phyloP scores from a whole-genome alignment of 2,329 filamentous ascomycete species.

The Orbilia brochopaga region DNA sequence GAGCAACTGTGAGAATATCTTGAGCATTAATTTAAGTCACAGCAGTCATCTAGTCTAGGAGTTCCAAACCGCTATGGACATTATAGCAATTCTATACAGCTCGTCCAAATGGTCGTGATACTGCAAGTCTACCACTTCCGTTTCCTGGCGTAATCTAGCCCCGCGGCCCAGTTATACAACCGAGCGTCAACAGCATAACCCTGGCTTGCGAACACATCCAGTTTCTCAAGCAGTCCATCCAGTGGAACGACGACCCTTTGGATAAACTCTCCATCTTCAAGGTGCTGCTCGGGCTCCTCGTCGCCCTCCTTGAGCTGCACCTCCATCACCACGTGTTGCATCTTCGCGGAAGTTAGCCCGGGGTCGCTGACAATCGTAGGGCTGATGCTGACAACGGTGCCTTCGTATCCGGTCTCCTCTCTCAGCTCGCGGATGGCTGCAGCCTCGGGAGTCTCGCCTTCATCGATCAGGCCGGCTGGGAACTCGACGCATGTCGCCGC shows the following conservation, averaged over 20 bases:
- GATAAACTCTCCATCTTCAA: conserved; percentile 69
- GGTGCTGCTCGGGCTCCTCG: conserved; percentile 65
- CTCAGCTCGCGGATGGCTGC: conserved; percentile 67
- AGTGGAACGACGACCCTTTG: conserved; percentile 67
- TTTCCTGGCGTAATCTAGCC: conserved; percentile 62
- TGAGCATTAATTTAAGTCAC: no score
- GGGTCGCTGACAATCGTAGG: conserved; percentile 72
- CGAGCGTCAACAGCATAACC: conserved; percentile 66
- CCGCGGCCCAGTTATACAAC: conserved; percentile 68
- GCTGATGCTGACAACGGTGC: conserved; percentile 64
- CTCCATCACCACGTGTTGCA: conserved; percentile 68
- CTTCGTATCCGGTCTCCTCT: conserved; percentile 70
- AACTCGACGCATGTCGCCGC: conserved; percentile 67
- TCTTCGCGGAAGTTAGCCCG: conserved; percentile 67
- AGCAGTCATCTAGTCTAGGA: no score
- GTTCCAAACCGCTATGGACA: no score
- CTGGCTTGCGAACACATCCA: conserved; percentile 62
- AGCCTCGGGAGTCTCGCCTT: conserved; percentile 64
- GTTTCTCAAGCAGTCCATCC: conserved; percentile 64
- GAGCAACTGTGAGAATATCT: no score
- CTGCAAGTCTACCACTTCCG: conserved; percentile 54
- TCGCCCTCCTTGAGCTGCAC: conserved; percentile 60
- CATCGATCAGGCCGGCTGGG: conserved; percentile 67
- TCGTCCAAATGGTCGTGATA: not conserved
- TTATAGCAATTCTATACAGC: no score